These are phyloP conservation scores for Neurospora sp. DNA, from an alignment of 495 filamentous ascomycete genomes.

Conservation along the genomic window DNA sequence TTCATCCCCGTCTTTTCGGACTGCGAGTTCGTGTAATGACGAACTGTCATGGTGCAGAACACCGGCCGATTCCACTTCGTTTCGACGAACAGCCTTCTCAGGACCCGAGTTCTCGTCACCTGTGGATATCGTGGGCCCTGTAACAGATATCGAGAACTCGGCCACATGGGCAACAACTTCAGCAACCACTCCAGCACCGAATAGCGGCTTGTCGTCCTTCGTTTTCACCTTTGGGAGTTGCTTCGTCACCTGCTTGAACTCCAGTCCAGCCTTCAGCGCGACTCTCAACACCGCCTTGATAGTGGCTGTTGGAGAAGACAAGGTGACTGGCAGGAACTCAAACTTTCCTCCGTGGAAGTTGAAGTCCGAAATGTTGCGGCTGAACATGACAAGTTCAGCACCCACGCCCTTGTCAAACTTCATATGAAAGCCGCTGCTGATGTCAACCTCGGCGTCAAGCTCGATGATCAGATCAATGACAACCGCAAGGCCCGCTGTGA, in stretches of 20 bases:
- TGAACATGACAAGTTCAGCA: constrained; percentile 35
- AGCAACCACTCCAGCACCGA: constrained; percentile 35
- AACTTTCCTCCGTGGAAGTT: constrained; percentile 39
- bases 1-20: not conserved
- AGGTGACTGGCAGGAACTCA: constrained; percentile 46
- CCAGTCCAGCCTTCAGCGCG: constrained; percentile 34
- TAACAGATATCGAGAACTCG: constrained; percentile 42
- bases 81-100: not conserved
- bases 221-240: not conserved
- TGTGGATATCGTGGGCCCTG: constrained; percentile 8
- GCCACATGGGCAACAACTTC: constrained; percentile 41
- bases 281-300: constrained; percentile 37
- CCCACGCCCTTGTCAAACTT: constrained; percentile 36
- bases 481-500: constrained; percentile 33
- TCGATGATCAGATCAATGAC: constrained; percentile 39
- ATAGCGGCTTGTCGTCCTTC: not conserved
- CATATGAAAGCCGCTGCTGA: constrained; percentile 43
- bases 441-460: constrained; percentile 34
- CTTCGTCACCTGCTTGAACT: constrained; percentile 10
- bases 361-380: constrained; percentile 33
- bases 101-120: not conserved
- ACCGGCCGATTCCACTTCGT: not conserved
- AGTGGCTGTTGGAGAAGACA: constrained; percentile 29
- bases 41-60: not conserved
- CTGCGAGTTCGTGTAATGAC: not conserved